These are phyloP conservation scores for Trypethelium eluteriae DNA, from an alignment of 495 filamentous ascomycete genomes.

Conservation along the genomic window DNA sequence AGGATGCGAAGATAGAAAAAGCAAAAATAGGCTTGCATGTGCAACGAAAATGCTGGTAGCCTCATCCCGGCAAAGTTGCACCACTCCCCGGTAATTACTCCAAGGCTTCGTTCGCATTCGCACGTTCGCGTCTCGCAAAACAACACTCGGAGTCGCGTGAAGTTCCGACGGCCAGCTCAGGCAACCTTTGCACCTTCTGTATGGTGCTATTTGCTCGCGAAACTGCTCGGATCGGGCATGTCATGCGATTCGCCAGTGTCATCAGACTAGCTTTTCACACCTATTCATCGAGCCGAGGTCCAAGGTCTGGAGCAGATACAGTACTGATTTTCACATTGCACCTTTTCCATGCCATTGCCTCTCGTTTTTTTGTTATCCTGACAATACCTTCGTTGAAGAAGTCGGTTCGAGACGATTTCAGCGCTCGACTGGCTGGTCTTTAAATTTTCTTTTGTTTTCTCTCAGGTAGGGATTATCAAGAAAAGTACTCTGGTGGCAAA, in stretches of 20 bases:
- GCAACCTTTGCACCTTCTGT: too few species aligned
- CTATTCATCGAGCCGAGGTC: constrained; percentile 1
- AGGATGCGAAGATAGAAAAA: too few species aligned
- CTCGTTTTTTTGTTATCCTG: neutral
- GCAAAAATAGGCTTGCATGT: too few species aligned
- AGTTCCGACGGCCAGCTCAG: neutral
- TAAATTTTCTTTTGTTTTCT: neutral
- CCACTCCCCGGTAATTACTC: too few species aligned
- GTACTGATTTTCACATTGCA: neutral
- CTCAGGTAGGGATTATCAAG: neutral
- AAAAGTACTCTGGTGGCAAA: neutral
- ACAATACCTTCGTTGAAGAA: neutral
- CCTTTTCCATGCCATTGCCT: neutral
- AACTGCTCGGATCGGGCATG: neutral
- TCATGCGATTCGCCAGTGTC: neutral
- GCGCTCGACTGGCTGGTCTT: neutral
- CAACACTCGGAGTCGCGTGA: neutral
- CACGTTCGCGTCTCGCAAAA: neutral
- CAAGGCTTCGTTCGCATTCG: neutral
- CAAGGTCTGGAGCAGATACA: neutral
- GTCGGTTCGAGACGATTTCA: neutral
- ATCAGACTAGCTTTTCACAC: neutral
- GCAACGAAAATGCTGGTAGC: too few species aligned
- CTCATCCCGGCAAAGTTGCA: too few species aligned
- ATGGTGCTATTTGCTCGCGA: too few species aligned